phyloP scores from a whole-genome alignment of 1,284 basidiomycete genomes.

The Singerocomus inundabilis region DNA sequence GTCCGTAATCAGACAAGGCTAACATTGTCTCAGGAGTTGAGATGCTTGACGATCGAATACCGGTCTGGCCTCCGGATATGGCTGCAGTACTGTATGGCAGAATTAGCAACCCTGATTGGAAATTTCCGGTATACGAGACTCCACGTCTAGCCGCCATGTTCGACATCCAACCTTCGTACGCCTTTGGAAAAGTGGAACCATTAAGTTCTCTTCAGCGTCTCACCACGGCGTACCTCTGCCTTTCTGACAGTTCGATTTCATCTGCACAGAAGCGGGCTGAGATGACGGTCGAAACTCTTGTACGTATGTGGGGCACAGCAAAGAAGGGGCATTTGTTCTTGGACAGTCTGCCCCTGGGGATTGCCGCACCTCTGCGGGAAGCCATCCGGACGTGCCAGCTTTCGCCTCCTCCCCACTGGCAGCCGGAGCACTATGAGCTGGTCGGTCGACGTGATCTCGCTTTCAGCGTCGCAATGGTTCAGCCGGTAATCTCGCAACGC shows the following conservation, averaged over 20 bases:
- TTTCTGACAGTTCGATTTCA: constrained; percentile 50
- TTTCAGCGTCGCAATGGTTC: constrained; percentile 33
- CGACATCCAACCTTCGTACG: constrained; percentile 53
- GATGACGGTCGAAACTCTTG: constrained; percentile 60
- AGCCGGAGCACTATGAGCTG: constrained; percentile 66
- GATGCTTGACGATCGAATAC: constrained; percentile 61
- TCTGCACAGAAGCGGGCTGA: constrained; percentile 63
- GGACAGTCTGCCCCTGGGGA: constrained; percentile 63
- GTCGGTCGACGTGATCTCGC: constrained; percentile 83
- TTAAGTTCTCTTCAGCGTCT: constrained; percentile 50
- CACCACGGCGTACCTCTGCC: constrained; percentile 51
- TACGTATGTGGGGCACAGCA: constrained; percentile 46
- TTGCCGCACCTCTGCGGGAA: constrained; percentile 81
- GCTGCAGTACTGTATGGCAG: constrained; percentile 61
- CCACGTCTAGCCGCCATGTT: constrained; percentile 49
- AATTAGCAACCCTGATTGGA: constrained; percentile 67
- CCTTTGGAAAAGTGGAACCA: constrained; percentile 59
- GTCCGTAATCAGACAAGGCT: neutral
- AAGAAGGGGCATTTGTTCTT: constrained; percentile 42
- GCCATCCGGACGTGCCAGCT: constrained; percentile 80
- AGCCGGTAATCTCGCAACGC: constrained; percentile 30
- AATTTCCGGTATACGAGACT: constrained; percentile 52
- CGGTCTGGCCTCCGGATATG: constrained; percentile 69
- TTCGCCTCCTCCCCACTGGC: constrained; percentile 73
- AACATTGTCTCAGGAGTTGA: constrained; percentile 37